phyloP scores from a whole-genome alignment of 345 rosid genomes.

The Populus davidiana region DNA sequence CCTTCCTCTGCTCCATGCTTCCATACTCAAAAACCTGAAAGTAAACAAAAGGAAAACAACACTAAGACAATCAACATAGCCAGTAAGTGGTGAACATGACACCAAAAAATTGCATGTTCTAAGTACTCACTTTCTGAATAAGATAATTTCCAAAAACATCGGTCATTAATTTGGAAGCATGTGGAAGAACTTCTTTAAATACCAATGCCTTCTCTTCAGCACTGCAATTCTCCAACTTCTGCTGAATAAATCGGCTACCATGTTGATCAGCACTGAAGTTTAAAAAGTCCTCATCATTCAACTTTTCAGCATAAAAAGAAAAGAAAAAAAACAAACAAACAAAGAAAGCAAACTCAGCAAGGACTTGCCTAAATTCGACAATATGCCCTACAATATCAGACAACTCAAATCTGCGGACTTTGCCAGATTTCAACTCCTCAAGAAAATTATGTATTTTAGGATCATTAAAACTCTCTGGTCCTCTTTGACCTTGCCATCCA shows the following conservation, averaged over 20 bases:
- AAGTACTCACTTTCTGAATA: slow-evolving; percentile 73
- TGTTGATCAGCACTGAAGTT: slow-evolving; percentile 88
- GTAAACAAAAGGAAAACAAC: background rate
- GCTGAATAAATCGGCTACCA: slow-evolving; percentile 99
- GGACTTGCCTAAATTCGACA: slow-evolving; percentile 81
- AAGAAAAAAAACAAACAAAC: slow-evolving; percentile 8
- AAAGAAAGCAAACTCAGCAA: slow-evolving; percentile 15
- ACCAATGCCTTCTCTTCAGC: slow-evolving; percentile 77
- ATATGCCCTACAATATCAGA: slow-evolving; percentile 79
- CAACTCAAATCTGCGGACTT: slow-evolving; percentile 75
- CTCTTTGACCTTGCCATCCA: slow-evolving; percentile 86
- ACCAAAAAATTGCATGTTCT: background rate
- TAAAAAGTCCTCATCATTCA: slow-evolving; percentile 18
- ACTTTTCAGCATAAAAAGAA: background rate
- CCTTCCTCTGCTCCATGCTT: slow-evolving; percentile 74
- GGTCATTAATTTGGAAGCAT: slow-evolving; percentile 81
- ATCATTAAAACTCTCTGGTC: slow-evolving; percentile 53
- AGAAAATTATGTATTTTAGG: slow-evolving; percentile 69
- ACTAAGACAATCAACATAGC: slow-evolving; percentile 8
- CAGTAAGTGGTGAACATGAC: background rate
- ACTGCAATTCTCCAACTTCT: slow-evolving; percentile 82
- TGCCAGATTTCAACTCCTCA: slow-evolving; percentile 85
- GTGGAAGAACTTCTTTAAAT: slow-evolving; percentile 84
- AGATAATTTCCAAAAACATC: slow-evolving; percentile 99
- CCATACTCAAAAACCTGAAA: slow-evolving; percentile 91